phyloP scores from a whole-genome alignment of 495 filamentous ascomycete species.

The Podospora sp. region DNA sequence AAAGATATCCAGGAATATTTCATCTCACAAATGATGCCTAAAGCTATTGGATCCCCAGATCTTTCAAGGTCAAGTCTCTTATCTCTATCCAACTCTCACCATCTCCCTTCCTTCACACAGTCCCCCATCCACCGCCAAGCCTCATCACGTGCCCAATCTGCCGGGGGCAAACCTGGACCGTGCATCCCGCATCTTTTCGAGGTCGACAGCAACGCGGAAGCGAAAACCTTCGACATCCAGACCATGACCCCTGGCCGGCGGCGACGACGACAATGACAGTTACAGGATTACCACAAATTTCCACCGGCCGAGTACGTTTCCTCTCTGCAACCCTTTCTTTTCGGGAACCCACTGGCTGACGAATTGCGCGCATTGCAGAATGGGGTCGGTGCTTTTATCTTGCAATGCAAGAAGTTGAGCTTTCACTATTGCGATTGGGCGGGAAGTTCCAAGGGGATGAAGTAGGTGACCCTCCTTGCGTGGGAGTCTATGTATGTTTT shows the following conservation, averaged over 20 bases:
- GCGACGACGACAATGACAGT: conserved; percentile 64
- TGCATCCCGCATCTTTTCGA: conserved; percentile 3
- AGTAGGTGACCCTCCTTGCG: conserved; percentile 55
- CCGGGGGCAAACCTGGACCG: neutral
- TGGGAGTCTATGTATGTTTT: neutral
- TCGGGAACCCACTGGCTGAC: conserved; percentile 11
- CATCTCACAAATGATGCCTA: no score
- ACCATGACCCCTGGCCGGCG: conserved; percentile 29
- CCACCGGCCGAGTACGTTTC: conserved; percentile 60
- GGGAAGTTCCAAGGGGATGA: conserved; percentile 91
- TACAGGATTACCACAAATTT: conserved; percentile 58
- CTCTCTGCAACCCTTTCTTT: neutral
- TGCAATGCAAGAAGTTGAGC: conserved; percentile 93
- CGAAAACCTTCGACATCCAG: neutral
- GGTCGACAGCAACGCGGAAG: neutral
- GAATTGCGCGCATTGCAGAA: conserved; percentile 61
- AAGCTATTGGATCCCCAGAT: no score
- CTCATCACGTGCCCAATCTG: conserved; percentile 7
- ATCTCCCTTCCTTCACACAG: neutral
- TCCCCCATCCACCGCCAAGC: neutral
- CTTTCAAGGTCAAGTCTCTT: neutral
- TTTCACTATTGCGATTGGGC: conserved; percentile 97
- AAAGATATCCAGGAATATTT: no score
- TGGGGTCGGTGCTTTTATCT: conserved; percentile 93
- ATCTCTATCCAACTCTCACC: neutral